These are phyloP conservation scores for Candida incommunis DNA, from an alignment of 805 yeast genomes.

Conservation along the genomic window DNA sequence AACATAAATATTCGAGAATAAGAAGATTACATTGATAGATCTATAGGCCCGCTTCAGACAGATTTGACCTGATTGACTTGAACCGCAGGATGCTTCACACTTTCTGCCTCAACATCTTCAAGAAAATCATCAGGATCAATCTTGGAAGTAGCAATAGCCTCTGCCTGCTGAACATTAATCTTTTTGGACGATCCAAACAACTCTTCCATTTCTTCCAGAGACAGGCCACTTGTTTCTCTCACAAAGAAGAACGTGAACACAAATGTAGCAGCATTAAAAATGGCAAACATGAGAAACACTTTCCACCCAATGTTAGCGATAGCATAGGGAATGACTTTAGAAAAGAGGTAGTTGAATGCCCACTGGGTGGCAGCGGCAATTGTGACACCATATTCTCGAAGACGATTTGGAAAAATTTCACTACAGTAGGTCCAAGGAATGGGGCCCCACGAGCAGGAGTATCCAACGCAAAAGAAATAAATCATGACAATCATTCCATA, in stretches of 20 bases:
- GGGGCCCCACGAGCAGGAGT: constrained; percentile 82
- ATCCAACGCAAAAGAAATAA: constrained; percentile 46
- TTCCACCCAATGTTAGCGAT: constrained; percentile 8
- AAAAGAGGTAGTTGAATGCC: constrained; percentile 39
- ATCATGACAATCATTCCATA: constrained; percentile 43
- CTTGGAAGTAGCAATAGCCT: background rate
- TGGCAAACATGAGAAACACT: constrained; percentile 29
- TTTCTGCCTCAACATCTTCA: too few relatives aligned
- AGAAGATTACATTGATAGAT: too few relatives aligned
- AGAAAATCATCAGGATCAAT: too few relatives aligned
- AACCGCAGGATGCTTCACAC: too few relatives aligned
- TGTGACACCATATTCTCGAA: constrained; percentile 71
- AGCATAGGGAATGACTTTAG: constrained; percentile 17
- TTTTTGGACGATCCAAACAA: constrained; percentile 23
- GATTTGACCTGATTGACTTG: too few relatives aligned
- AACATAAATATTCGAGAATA: too few relatives aligned
- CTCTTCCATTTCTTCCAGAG: constrained; percentile 66
- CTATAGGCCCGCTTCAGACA: too few relatives aligned
- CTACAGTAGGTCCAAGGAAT: constrained; percentile 54
- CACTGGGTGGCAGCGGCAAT: constrained; percentile 49
- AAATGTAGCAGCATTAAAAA: constrained; percentile 23
- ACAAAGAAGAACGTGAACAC: constrained; percentile 51
- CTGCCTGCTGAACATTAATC: constrained; percentile 5
- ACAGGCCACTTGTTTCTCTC: constrained; percentile 62
- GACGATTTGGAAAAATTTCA: constrained; percentile 56